Evolutionary conservation across 148 eudicot genomes (phyloP).

Genomic region (Rhododendron simsii): DNA sequence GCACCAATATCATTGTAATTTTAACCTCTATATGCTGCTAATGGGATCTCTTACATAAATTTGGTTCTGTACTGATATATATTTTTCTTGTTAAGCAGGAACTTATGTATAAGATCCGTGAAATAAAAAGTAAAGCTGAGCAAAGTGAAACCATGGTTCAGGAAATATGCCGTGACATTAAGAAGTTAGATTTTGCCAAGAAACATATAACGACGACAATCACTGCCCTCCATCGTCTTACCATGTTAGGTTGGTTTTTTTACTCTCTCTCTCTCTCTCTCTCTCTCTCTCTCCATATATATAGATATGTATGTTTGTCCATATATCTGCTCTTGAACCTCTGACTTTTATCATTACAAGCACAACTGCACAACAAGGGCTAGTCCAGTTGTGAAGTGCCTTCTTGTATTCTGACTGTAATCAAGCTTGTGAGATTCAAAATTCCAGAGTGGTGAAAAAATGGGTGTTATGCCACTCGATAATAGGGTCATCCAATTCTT

Average conservation of each 20-base stretch:
- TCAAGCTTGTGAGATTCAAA: neutral
- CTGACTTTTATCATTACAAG: neutral
- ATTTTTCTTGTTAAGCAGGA: constrained; percentile 42
- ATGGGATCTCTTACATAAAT: neutral
- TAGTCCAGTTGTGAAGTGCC: neutral
- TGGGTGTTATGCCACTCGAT: neutral
- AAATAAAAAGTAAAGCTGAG: constrained; percentile 93
- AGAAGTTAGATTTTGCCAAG: constrained; percentile 94
- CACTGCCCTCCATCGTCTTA: constrained; percentile 98
- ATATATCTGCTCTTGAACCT: neutral
- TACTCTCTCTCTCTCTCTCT: neutral
- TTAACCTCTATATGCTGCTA: neutral
- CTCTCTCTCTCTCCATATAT: too few relatives aligned
- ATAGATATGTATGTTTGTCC: neutral
- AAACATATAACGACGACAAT: constrained; percentile 97
- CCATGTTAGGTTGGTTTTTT: constrained; percentile 76
- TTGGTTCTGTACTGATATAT: neutral
- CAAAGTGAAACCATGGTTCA: constrained; percentile 99
- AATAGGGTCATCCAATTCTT: neutral
- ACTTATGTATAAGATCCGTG: constrained; percentile 91
- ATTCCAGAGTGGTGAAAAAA: neutral
- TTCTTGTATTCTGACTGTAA: neutral
- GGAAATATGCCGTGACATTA: constrained; percentile 98
- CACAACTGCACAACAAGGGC: neutral
- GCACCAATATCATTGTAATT: too few relatives aligned